These are phyloP conservation scores for Aspergillus aculeatinus DNA, from an alignment of 2,329 filamentous ascomycete species.

Conservation along the genomic window DNA sequence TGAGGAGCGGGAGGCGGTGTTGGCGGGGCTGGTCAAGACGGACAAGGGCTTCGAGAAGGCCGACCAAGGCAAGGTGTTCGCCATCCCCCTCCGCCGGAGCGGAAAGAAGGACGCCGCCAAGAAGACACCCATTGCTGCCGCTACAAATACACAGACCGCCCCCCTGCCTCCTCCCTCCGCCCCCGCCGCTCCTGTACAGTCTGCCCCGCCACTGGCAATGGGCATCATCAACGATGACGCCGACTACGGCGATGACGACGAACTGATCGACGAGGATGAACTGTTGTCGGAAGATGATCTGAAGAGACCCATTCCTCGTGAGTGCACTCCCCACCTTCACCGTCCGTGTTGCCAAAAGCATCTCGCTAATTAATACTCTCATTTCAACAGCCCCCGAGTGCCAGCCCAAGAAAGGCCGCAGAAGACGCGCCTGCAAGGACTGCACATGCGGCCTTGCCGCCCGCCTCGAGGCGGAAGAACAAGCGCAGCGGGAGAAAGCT, in stretches of 20 bases:
- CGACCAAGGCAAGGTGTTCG: slow-evolving; percentile 57
- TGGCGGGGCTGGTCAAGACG: slow-evolving; percentile 72
- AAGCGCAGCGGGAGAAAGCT: slow-evolving; percentile 62
- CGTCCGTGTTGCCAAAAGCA: not conserved
- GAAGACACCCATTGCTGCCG: slow-evolving; percentile 16
- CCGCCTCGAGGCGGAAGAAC: slow-evolving; percentile 81
- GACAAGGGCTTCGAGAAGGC: slow-evolving; percentile 72
- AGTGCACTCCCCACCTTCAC: slow-evolving; percentile 38
- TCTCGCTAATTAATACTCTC: slow-evolving; percentile 12
- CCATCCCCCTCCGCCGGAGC: slow-evolving; percentile 61
- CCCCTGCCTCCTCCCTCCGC: not conserved
- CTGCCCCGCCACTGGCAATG: slow-evolving; percentile 9
- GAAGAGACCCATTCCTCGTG: slow-evolving; percentile 76
- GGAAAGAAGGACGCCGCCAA: slow-evolving; percentile 50
- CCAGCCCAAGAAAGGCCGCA: slow-evolving; percentile 73
- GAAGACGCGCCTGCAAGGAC: slow-evolving; percentile 93
- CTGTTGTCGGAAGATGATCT: slow-evolving; percentile 84
- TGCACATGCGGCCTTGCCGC: slow-evolving; percentile 92
- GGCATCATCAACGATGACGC: slow-evolving; percentile 11
- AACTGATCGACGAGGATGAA: slow-evolving; percentile 48
- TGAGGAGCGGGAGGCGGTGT: slow-evolving; percentile 64
- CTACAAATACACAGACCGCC: not conserved
- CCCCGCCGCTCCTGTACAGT: not conserved
- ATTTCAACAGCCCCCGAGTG: slow-evolving; percentile 70
- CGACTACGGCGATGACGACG: slow-evolving; percentile 21